Evolutionary conservation across 768 basidiomycete species (phyloP).

Genomic region (Collybiopsis confluens): DNA sequence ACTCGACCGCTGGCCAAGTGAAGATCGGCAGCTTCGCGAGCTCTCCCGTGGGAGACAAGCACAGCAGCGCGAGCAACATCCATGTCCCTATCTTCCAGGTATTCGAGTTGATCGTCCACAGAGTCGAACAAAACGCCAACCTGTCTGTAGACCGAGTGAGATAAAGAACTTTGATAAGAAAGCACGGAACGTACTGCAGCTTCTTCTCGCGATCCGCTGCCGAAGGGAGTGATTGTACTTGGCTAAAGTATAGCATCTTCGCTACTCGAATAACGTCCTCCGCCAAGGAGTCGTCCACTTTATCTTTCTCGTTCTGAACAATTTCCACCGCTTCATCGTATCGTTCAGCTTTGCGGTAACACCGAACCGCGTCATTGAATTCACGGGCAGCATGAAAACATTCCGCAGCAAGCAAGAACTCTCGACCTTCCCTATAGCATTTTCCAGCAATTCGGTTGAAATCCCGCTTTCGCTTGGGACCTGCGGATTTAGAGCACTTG

Average conservation of each 20-base stretch:
- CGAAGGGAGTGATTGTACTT: slow-evolving; percentile 9
- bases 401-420: slow-evolving; percentile 39
- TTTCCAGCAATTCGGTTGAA: slow-evolving; percentile 43
- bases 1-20: slow-evolving; percentile 44
- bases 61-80: slow-evolving; percentile 44
- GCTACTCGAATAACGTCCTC: slow-evolving; percentile 39
- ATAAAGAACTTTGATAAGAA: not conserved
- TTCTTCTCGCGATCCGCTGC: slow-evolving; percentile 12
- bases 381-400: slow-evolving; percentile 38
- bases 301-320: slow-evolving; percentile 27
- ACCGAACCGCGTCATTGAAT: slow-evolving; percentile 38
- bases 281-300: slow-evolving; percentile 27
- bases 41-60: slow-evolving; percentile 36
- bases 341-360: slow-evolving; percentile 43
- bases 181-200: slow-evolving; percentile 19
- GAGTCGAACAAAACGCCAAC: slow-evolving; percentile 43
- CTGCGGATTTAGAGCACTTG: slow-evolving; percentile 30
- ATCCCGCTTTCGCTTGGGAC: slow-evolving; percentile 22
- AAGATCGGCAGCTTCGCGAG: slow-evolving; percentile 47
- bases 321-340: slow-evolving; percentile 54
- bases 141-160: slow-evolving; percentile 30
- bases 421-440: slow-evolving; percentile 38
- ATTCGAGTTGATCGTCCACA: slow-evolving; percentile 51
- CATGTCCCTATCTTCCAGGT: slow-evolving; percentile 50
- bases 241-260: slow-evolving; percentile 40